Conservation (phyloP, 352 stramenopile species). For the Globisporangium echinulatum region DNA sequence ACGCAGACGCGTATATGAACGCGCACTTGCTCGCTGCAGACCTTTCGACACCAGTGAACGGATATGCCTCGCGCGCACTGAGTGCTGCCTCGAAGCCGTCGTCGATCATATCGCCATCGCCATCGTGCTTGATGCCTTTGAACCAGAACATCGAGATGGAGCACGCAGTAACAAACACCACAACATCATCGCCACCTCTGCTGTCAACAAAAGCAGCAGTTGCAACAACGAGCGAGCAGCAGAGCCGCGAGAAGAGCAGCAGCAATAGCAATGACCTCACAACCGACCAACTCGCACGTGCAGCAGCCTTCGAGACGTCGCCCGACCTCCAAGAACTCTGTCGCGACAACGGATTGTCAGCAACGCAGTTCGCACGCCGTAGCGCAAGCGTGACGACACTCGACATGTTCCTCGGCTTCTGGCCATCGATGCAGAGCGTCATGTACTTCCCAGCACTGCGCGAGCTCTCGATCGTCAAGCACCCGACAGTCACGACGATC, state of each 20-base stretch:
- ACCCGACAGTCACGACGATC: conserved; percentile 50
- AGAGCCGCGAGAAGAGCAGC: conserved; percentile 1
- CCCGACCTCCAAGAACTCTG: conserved; percentile 60
- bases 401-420: conserved; percentile 80
- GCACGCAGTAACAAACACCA: neutral
- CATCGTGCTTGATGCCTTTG: no score
- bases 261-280: conserved; percentile 15
- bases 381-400: conserved; percentile 29
- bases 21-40: neutral
- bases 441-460: conserved; percentile 52
- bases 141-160: no score
- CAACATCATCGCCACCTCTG: no score
- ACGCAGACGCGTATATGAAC: no score
- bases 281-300: conserved; percentile 22
- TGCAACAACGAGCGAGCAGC: neutral
- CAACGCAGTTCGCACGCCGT: conserved; percentile 46
- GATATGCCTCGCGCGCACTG: conserved; percentile 1
- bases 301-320: conserved; percentile 32
- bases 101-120: neutral
- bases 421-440: conserved; percentile 59
- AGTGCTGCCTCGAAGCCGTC: neutral
- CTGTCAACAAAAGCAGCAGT: neutral
- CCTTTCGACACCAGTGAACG: neutral
- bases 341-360: conserved; percentile 52
- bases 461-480: conserved; percentile 72